phyloP scores from a whole-genome alignment of 2,329 filamentous ascomycete genomes.

The Periconia macrospinosa region DNA sequence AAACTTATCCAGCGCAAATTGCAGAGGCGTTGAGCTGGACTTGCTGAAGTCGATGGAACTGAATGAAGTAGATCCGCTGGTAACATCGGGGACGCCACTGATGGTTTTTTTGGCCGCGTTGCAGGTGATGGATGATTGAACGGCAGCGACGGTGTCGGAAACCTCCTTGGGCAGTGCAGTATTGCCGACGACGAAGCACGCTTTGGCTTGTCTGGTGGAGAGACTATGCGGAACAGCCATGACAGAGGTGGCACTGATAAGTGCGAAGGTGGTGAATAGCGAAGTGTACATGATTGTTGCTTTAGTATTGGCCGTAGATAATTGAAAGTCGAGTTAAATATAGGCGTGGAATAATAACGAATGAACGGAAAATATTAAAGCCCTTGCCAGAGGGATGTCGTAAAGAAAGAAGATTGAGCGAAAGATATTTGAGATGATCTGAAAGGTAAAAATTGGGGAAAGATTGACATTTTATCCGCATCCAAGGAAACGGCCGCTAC shows the following conservation, averaged over 20 bases:
- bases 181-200: slow-evolving; percentile 60
- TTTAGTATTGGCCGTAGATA: background rate
- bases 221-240: slow-evolving; percentile 16
- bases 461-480: background rate
- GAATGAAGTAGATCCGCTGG: slow-evolving; percentile 54
- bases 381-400: slow-evolving; percentile 1
- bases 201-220: slow-evolving; percentile 21
- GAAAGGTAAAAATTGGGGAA: background rate
- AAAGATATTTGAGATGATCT: background rate
- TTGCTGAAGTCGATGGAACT: slow-evolving; percentile 60
- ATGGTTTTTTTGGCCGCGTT: slow-evolving; percentile 52
- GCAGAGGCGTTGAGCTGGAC: slow-evolving; percentile 52
- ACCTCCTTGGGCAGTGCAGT: slow-evolving; percentile 56
- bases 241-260: slow-evolving; percentile 15
- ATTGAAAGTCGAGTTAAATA: background rate
- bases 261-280: slow-evolving; percentile 12
- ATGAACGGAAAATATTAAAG: slow-evolving; percentile 2
- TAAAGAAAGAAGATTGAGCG: background rate
- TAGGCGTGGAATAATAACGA: background rate
- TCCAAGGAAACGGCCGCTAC: background rate
- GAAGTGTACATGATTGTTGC: slow-evolving; percentile 19
- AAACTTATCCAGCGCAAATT: slow-evolving; percentile 59
- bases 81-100: slow-evolving; percentile 59
- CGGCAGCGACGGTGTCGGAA: slow-evolving; percentile 44
- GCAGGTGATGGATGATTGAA: slow-evolving; percentile 56